Evolutionary conservation across 768 basidiomycete genomes (phyloP), one percentile per base, ranked within the genome.

Genomic region (Melanogaster broomeanus): DNA sequence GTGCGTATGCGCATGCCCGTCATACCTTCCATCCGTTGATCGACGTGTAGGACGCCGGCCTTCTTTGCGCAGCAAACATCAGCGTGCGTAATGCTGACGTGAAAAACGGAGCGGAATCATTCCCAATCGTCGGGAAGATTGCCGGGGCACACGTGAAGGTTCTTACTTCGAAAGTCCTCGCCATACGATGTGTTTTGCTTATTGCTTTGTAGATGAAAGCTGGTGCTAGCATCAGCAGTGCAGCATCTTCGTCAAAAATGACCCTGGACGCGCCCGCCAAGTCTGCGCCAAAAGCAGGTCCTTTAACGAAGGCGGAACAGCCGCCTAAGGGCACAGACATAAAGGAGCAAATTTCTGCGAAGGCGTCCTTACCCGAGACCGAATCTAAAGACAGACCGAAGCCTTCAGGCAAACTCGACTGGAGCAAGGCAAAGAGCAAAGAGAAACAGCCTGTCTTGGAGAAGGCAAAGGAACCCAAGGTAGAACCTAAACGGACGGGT

Each of bases 341-440:
- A 30, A 67, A 71, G 41, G 60, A 59, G 24, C 60, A 60, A 16
- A 52, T 52, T 22, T 57, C 61, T 38, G 60, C 67, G 27, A 62
- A 59, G 64, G 68, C 57, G 9, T 7, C 41, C 50, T 8, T 63
- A 28, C 37, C 48, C 8, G 58, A 53, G 35, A 40, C 31, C 4
- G 68, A 65, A 35, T 27, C 52, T 8, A 68, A 50, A 39, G 65
- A 62, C 60, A 73, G 61, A 43, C 57, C 69, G 0, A 73, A 68
- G 44, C 52, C 63, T 25, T 64, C 75, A 3, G 84, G 83, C 5
- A 83, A 80, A 60, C 72, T 86, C 6, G 80, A 85, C 57, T 87
- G 83, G 75, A 80, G 81, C 65, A 84, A 79, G 56, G 78, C 79
- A 24, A 80, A 80, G 61, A 57, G 70, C 10, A 82, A 81, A 59